Percentiles rank a stretch among this genome's conserved stretches.
phyloP scores from a whole-genome alignment of 2,329 filamentous ascomycete genomes.

The Cryphonectria parasitica region DNA sequence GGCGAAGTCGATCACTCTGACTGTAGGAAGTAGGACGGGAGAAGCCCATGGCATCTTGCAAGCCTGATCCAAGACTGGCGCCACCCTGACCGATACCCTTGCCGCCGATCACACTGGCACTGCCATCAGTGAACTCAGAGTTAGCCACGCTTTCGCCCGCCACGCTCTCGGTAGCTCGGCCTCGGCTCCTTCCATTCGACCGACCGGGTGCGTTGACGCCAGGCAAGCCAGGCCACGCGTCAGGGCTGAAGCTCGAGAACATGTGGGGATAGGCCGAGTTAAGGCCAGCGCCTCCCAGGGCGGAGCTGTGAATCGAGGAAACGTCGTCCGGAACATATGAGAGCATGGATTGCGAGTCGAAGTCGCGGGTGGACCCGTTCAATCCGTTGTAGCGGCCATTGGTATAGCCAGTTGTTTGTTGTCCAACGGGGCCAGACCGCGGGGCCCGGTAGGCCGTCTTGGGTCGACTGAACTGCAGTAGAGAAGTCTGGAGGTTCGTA shows the following conservation, averaged over 20 bases:
- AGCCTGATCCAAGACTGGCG: constrained; percentile 80
- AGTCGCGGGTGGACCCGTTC: constrained; percentile 52
- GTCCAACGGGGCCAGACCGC: constrained; percentile 57
- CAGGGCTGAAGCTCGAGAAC: constrained; percentile 89
- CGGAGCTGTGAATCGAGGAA: constrained; percentile 91
- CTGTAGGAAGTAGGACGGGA: constrained; percentile 64
- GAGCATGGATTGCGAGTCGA: constrained; percentile 84
- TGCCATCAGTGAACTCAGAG: constrained; percentile 86
- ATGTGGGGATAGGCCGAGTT: constrained; percentile 86
- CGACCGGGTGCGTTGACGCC: constrained; percentile 66
- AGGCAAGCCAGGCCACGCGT: constrained; percentile 83
- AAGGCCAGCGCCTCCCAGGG: constrained; percentile 82
- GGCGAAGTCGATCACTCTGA: constrained; percentile 89
- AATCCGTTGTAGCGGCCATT: constrained; percentile 47
- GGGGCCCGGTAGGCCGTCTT: constrained; percentile 93
- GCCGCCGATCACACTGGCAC: constrained; percentile 74
- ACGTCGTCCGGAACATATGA: constrained; percentile 98
- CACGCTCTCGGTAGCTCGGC: constrained; percentile 73
- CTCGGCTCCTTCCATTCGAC: constrained; percentile 66
- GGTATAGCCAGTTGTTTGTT: constrained; percentile 30
- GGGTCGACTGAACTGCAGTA: constrained; percentile 92
- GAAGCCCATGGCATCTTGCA: constrained; percentile 74
- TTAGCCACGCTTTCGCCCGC: constrained; percentile 92
- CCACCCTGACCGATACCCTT: constrained; percentile 82
- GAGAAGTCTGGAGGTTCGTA: constrained; percentile 91